These are phyloP conservation scores for Rhodotorula paludigena DNA, from an alignment of 768 basidiomycete genomes.

Conservation along the genomic window DNA sequence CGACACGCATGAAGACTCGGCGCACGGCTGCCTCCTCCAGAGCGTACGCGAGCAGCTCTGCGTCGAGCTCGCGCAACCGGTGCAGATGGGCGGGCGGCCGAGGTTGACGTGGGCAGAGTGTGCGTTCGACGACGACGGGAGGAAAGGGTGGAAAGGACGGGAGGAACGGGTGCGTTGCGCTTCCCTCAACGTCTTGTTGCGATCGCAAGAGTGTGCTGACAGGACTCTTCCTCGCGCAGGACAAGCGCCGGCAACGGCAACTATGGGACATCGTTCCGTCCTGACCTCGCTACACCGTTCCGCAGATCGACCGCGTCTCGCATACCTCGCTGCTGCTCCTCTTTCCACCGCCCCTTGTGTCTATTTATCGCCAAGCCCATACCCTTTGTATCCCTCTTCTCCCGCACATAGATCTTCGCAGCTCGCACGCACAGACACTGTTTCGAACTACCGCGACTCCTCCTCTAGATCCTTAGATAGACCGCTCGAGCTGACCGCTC, in stretches of 20 bases:
- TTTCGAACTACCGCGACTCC: too few species aligned
- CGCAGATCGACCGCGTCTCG: not conserved
- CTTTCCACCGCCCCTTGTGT: too few species aligned
- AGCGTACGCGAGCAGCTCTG: not conserved
- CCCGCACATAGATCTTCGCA: too few species aligned
- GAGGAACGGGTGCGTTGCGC: slow-evolving; percentile 9
- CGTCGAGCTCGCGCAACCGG: slow-evolving; percentile 13
- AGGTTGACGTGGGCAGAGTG: slow-evolving; percentile 17
- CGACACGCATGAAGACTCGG: slow-evolving; percentile 18
- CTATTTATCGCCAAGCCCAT: too few species aligned
- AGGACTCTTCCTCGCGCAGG: not conserved
- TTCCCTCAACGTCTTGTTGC: not conserved
- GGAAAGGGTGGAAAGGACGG: not conserved
- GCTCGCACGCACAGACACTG: too few species aligned
- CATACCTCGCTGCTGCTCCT: too few species aligned
- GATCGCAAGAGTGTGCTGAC: too few species aligned
- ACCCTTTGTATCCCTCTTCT: too few species aligned
- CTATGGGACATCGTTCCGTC: slow-evolving; percentile 19
- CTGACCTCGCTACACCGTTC: not conserved
- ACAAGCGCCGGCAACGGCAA: not conserved
- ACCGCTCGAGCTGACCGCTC: too few species aligned
- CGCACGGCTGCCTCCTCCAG: slow-evolving; percentile 9
- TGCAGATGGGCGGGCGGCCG: not conserved
- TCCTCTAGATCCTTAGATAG: too few species aligned
- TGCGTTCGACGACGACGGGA: not conserved